Conservation (phyloP, 1,284 basidiomycete genomes). For the Naganishia liquefaciens region DNA sequence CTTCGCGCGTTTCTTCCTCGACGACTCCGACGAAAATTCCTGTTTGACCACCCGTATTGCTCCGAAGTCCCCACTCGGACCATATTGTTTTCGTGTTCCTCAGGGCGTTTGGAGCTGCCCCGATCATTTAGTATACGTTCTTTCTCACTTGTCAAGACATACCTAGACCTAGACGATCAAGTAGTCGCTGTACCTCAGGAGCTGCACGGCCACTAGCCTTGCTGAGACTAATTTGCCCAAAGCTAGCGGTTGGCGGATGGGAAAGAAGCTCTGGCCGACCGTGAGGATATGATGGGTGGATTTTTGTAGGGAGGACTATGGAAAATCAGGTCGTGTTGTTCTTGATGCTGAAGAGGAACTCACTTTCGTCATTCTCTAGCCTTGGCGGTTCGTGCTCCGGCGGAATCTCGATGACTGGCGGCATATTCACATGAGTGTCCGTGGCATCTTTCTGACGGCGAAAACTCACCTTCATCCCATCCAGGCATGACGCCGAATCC, state of each 20-base stretch:
- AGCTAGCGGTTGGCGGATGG: conserved; percentile 22
- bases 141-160: background rate
- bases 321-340: background rate
- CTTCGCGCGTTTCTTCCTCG: conserved; percentile 22
- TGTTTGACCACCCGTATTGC: background rate
- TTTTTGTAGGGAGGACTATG: conserved; percentile 23
- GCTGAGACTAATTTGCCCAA: conserved; percentile 20
- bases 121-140: background rate
- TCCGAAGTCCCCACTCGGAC: conserved; percentile 25
- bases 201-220: conserved; percentile 22
- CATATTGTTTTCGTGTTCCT: conserved; percentile 28
- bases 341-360: background rate
- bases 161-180: conserved; percentile 27
- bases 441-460: background rate
- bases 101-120: conserved; percentile 8
- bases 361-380: conserved; percentile 28
- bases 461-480: conserved; percentile 25
- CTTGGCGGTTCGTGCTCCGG: conserved; percentile 29
- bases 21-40: conserved; percentile 28
- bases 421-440: background rate
- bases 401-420: conserved; percentile 27
- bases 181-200: conserved; percentile 20
- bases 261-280: conserved; percentile 25
- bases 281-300: conserved; percentile 28
- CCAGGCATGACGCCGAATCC: conserved; percentile 31